Conservation (phyloP, 768 basidiomycete species). For the Phaeotremella fagi region DNA sequence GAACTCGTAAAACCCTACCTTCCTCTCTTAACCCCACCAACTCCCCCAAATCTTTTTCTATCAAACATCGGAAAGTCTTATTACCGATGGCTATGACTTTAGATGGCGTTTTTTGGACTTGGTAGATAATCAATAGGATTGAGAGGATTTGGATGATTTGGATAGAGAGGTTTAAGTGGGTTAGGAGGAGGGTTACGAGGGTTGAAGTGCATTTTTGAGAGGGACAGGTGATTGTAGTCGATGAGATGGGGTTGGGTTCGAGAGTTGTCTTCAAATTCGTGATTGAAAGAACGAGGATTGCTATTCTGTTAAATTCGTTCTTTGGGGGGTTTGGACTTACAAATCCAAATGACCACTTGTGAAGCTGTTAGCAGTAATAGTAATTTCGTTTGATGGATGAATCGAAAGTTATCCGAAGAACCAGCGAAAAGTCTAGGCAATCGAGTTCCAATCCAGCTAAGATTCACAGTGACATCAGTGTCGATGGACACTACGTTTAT, state of each 20-base stretch:
- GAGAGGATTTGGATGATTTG: neutral
- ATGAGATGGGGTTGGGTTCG: neutral
- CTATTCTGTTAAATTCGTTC: neutral
- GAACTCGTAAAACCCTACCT: neutral
- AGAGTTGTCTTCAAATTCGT: neutral
- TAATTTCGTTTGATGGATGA: neutral
- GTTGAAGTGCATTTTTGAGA: neutral
- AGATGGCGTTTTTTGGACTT: too few relatives aligned
- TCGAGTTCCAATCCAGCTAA: too few relatives aligned
- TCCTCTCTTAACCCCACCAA: slow-evolving; percentile 1
- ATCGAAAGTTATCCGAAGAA: neutral
- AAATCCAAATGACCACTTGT: neutral
- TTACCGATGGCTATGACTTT: neutral
- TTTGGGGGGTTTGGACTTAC: neutral
- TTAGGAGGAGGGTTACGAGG: neutral
- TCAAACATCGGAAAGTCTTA: neutral
- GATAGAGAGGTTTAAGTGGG: slow-evolving; percentile 1
- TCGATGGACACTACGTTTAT: neutral
- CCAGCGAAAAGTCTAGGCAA: neutral
- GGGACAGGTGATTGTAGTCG: neutral
- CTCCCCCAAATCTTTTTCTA: neutral
- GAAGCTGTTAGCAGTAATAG: neutral
- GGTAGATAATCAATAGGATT: neutral
- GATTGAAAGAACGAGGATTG: neutral
- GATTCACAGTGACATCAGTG: too few relatives aligned